Evolutionary conservation across 169 alveolate species (phyloP).

Genomic region (Eimeria tenella): DNA sequence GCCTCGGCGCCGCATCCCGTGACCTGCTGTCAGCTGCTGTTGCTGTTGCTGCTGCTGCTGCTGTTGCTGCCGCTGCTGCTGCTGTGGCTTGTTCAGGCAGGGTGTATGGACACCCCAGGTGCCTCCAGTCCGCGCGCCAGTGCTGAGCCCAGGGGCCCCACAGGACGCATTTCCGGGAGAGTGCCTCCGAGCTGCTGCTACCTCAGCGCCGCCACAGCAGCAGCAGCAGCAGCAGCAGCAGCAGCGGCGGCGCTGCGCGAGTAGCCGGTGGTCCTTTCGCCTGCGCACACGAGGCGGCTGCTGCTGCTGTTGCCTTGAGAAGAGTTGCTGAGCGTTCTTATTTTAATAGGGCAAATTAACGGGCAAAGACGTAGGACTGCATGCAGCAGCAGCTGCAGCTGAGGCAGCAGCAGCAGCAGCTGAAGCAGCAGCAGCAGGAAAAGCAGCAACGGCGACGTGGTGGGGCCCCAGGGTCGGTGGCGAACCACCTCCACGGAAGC

Average conservation of each 20-base stretch:
- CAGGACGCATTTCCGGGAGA: neutral
- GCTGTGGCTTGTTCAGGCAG: neutral
- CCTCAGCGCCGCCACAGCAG: neutral
- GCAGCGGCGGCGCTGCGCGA: neutral
- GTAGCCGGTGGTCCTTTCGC: neutral
- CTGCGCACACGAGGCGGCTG: too few species aligned
- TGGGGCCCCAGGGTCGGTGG: neutral
- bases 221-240: slow-evolving; percentile 14
- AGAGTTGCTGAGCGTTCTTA: neutral
- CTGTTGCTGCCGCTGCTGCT: neutral
- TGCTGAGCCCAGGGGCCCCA: slow-evolving; percentile 6
- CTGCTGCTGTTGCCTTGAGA: too few species aligned
- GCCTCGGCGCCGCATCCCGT: slow-evolving; percentile 5
- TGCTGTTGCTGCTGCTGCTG: slow-evolving; percentile 14
- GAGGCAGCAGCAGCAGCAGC: neutral
- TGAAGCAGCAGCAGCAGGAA: neutral
- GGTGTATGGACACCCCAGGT: slow-evolving; percentile 3
- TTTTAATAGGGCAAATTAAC: neutral
- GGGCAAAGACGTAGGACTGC: slow-evolving; percentile 8
- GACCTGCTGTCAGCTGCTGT: neutral
- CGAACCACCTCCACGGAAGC: too few species aligned
- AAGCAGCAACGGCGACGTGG: neutral
- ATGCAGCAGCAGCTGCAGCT: slow-evolving; percentile 11
- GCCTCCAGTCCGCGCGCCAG: neutral
- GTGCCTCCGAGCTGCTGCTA: slow-evolving; percentile 19